phyloP scores from a whole-genome alignment of 345 rosid genomes.

The Angophora floribunda region DNA sequence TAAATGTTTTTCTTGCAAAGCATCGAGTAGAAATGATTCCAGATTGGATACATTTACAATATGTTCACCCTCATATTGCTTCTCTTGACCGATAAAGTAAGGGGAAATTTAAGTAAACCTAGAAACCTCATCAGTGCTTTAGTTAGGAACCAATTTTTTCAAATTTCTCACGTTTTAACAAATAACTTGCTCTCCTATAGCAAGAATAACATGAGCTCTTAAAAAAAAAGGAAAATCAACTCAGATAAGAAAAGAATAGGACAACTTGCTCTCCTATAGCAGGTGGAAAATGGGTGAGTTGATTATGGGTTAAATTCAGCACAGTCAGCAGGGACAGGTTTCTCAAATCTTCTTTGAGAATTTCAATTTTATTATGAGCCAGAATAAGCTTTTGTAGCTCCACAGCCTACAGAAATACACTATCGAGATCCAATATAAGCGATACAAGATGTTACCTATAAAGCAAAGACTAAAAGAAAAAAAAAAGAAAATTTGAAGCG shows the following conservation, averaged over 20 bases:
- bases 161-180: background rate
- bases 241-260: too few species aligned
- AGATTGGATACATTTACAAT: background rate
- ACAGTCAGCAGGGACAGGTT: slow-evolving; percentile 54
- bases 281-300: too few species aligned
- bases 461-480: background rate
- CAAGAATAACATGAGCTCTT: too few species aligned
- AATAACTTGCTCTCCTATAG: too few species aligned
- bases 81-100: background rate
- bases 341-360: slow-evolving; percentile 61
- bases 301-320: slow-evolving; percentile 79
- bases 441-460: background rate
- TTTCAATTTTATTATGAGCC: slow-evolving; percentile 80
- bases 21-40: background rate
- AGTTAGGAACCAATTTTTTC: background rate
- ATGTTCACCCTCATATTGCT: background rate
- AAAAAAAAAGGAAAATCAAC: background rate
- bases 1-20: background rate
- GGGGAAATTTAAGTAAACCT: background rate
- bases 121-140: background rate
- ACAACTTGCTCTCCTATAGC: too few species aligned
- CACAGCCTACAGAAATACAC: slow-evolving; percentile 43
- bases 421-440: background rate
- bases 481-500: background rate
- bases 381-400: slow-evolving; percentile 85